Evolutionary conservation across 345 rosid genomes (phyloP).

Genomic region (Moringa oleifera): DNA sequence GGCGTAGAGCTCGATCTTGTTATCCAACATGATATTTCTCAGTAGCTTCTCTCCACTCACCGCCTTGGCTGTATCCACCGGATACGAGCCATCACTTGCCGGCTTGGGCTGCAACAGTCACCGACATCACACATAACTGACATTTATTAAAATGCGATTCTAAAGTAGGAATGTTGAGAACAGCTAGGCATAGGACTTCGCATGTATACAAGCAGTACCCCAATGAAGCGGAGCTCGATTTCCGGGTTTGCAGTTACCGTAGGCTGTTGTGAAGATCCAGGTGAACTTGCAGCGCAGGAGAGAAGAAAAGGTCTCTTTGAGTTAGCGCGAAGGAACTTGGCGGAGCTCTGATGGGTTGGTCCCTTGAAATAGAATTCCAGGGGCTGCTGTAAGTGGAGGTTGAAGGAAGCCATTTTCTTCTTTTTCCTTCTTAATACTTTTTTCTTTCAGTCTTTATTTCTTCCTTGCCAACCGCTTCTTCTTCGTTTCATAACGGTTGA

Average conservation of each 20-base stretch:
- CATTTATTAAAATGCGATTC: too few species aligned
- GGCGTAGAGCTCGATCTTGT: conserved; percentile 80
- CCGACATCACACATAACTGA: too few species aligned
- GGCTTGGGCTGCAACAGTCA: conserved; percentile 54
- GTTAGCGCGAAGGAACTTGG: conserved; percentile 2
- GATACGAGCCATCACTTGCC: conserved; percentile 54
- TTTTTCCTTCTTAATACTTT: neutral
- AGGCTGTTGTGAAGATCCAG: conserved; percentile 22
- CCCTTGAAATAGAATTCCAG: conserved; percentile 18
- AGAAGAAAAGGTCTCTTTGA: conserved; percentile 16
- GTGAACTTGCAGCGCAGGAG: conserved; percentile 26
- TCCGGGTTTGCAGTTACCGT: conserved; percentile 37
- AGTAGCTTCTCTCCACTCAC: conserved; percentile 76
- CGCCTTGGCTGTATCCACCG: conserved; percentile 55
- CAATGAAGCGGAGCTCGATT: conserved; percentile 74
- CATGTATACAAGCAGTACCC: conserved; percentile 39
- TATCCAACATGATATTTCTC: conserved; percentile 74
- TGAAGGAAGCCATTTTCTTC: conserved; percentile 37
- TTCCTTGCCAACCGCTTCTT: too few species aligned
- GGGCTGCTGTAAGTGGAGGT: conserved; percentile 19
- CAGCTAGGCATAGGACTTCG: too few species aligned
- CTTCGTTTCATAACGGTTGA: neutral
- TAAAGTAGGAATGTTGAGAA: too few species aligned
- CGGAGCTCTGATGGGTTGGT: conserved; percentile 4
- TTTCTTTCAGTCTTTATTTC: neutral